Conservation (phyloP, 805 yeast species). For the Tetrapisispora phaffii region DNA sequence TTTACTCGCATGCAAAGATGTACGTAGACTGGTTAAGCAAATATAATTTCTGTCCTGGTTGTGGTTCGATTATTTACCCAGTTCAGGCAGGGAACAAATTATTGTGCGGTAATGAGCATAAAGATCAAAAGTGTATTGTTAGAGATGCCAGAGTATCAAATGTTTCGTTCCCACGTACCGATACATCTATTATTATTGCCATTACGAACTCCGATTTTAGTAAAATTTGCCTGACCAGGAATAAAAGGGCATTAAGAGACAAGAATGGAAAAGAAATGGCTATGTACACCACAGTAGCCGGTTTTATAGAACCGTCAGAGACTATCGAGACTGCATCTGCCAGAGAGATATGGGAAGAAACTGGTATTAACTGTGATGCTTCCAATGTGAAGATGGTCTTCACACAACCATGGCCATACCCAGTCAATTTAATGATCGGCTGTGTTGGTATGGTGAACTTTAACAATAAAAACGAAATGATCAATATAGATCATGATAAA, state of each 20-base stretch:
- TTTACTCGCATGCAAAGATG: constrained; percentile 75
- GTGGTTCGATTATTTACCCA: constrained; percentile 58
- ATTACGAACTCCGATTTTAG: constrained; percentile 51
- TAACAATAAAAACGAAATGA: constrained; percentile 52
- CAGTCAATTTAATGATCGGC: constrained; percentile 88
- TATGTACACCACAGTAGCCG: constrained; percentile 83
- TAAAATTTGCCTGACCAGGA: constrained; percentile 61
- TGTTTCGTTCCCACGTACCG: constrained; percentile 85
- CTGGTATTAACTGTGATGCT: constrained; percentile 59
- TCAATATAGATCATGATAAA: constrained; percentile 71
- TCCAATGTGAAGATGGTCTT: constrained; percentile 48
- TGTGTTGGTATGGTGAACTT: constrained; percentile 73
- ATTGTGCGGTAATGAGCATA: constrained; percentile 33
- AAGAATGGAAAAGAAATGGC: constrained; percentile 32
- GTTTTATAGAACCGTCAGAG: constrained; percentile 93
- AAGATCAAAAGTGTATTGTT: constrained; percentile 26
- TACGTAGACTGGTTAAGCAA: constrained; percentile 75
- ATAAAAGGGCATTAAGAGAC: constrained; percentile 36
- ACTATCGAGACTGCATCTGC: constrained; percentile 79
- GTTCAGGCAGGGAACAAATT: constrained; percentile 61
- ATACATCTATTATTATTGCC: constrained; percentile 78
- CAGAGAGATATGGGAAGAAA: constrained; percentile 92
- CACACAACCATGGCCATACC: constrained; percentile 98
- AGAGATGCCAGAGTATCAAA: constrained; percentile 49
- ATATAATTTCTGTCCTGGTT: constrained; percentile 74